Percentiles rank a stretch among this genome's conserved stretches.
These are phyloP conservation scores for Colletotrichum sp. DNA, from an alignment of 2,329 filamentous ascomycete genomes.

Conservation along the genomic window DNA sequence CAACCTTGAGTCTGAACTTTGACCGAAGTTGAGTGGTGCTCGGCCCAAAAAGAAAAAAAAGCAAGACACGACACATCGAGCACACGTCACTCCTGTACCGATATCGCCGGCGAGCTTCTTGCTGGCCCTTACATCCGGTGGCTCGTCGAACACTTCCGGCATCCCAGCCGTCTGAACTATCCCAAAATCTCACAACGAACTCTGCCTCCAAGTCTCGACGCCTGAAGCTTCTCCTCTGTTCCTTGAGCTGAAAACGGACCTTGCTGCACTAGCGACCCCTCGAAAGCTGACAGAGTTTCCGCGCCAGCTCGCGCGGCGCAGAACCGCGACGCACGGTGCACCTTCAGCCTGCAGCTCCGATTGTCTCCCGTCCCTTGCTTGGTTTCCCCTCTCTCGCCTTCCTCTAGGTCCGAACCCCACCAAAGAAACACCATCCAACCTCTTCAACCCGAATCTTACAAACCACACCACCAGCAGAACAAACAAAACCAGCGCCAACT, in stretches of 20 bases:
- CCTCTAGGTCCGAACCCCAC: slow-evolving; percentile 2
- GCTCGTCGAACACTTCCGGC: background rate
- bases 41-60: background rate
- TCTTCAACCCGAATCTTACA: background rate
- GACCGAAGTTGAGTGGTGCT: background rate
- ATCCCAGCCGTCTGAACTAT: background rate
- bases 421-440: slow-evolving; percentile 1
- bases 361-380: background rate
- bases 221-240: background rate
- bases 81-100: background rate
- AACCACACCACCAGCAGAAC: background rate
- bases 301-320: background rate
- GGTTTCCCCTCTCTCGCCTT: background rate
- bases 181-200: background rate
- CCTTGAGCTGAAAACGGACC: background rate
- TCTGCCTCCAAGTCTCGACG: background rate
- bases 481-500: background rate
- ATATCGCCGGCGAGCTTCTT: background rate
- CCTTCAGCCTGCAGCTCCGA: slow-evolving; percentile 1
- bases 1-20: background rate
- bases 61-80: background rate
- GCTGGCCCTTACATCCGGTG: background rate
- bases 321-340: slow-evolving; percentile 5
- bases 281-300: slow-evolving; percentile 6
- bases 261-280: background rate